phyloP scores from a whole-genome alignment of 306 rosid genomes.

The Quercus agrifolia region DNA sequence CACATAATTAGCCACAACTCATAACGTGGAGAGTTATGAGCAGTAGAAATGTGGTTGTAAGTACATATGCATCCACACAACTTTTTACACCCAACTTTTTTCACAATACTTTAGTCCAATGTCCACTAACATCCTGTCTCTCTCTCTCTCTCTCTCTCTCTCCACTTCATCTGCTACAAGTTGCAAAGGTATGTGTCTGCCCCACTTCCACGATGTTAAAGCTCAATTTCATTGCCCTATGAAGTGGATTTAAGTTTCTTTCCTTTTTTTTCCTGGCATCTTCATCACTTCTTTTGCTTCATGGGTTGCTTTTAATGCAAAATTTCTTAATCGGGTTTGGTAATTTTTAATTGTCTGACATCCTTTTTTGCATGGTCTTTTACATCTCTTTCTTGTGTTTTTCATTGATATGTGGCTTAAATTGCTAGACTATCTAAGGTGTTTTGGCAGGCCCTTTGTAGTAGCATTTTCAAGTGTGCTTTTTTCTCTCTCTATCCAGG shows the following conservation, averaged over 20 bases:
- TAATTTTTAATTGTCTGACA: slow-evolving; percentile 21
- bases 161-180: slow-evolving; percentile 31
- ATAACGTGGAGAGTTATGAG: rapidly evolving
- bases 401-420: background rate
- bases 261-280: slow-evolving; percentile 32
- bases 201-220: slow-evolving; percentile 38
- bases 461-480: slow-evolving; percentile 20
- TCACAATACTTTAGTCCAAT: background rate
- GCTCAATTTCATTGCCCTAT: slow-evolving; percentile 26
- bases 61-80: too few species aligned
- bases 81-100: background rate
- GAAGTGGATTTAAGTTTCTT: slow-evolving; percentile 15
- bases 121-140: slow-evolving; percentile 19
- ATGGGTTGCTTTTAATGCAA: slow-evolving; percentile 24
- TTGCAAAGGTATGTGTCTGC: slow-evolving; percentile 37
- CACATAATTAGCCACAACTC: rapidly evolving
- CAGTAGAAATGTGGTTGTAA: too few species aligned
- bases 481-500: slow-evolving; percentile 33
- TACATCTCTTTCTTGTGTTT: background rate
- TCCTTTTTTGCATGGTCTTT: slow-evolving; percentile 1
- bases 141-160: slow-evolving; percentile 18
- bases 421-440: background rate
- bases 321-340: slow-evolving; percentile 15
- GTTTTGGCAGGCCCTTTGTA: slow-evolving; percentile 3
- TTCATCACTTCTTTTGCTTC: slow-evolving; percentile 15